phyloP scores from a whole-genome alignment of 176 grass and related monocot genomes.

The Lolium multiflorum region DNA sequence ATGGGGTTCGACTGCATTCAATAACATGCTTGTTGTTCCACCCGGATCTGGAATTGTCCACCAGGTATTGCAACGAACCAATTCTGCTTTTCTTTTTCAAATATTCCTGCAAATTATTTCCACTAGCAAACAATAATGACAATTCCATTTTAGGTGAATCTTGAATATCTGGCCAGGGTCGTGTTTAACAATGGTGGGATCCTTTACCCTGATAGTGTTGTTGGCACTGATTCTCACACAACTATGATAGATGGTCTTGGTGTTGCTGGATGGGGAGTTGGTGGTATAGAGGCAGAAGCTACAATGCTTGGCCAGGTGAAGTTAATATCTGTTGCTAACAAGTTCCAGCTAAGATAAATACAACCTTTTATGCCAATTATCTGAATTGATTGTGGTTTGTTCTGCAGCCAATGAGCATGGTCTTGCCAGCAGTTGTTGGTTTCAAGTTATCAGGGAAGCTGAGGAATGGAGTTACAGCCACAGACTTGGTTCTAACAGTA shows the following conservation, averaged over 20 bases:
- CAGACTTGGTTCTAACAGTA: constrained; percentile 96
- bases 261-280: constrained; percentile 98
- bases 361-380: background rate
- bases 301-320: constrained; percentile 96
- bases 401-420: constrained; percentile 96
- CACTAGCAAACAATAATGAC: constrained; percentile 18
- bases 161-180: constrained; percentile 94
- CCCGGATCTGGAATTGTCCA: constrained; percentile 99
- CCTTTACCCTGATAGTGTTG: constrained; percentile 96
- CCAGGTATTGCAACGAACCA: constrained; percentile 61
- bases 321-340: constrained; percentile 2
- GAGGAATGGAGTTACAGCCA: constrained; percentile 91
- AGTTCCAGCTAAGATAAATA: background rate
- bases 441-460: constrained; percentile 93
- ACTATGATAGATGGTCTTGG: constrained; percentile 98
- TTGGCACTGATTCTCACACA: constrained; percentile 93
- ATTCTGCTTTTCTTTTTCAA: constrained; percentile 13
- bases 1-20: constrained; percentile 94
- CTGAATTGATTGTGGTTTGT: constrained; percentile 28
- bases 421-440: constrained; percentile 92
- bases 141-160: constrained; percentile 66
- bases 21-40: constrained; percentile 99
- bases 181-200: constrained; percentile 91
- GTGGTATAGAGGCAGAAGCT: constrained; percentile 97
- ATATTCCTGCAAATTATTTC: constrained; percentile 26